Base-by-base conservation (phyloP, 306 rosid species). In the Alnus glutinosa region DNA sequence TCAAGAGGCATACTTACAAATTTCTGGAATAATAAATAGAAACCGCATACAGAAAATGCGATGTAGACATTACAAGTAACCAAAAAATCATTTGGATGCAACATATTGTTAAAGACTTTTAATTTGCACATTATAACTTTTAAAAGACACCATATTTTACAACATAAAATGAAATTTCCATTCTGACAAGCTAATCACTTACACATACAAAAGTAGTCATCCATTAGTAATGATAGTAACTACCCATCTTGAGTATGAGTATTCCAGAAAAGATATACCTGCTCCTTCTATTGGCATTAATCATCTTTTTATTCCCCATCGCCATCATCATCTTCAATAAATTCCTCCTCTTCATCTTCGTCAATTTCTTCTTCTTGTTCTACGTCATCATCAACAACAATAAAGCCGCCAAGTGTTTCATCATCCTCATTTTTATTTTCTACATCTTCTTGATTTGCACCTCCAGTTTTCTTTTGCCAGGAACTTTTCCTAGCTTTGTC, bases 391-490 rank as follows among this genome's bases (percentile, higher is more conserved):
- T 90, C 90, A 9, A 81, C 85, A 80, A 84, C 94, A 81, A 92
- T 85, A 87, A 92, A 92, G 62, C 94, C 91, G 71, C 94, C 92
- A 0, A 92, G 89, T 47, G 89, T 88, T 82, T 87, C 93, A 12
- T 84, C 90, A 13, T 87, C 87, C 0, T 79, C 89, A 4, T 84
- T 85, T 4, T 82, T 91, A 42, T 82, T 77, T 18, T 80, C 90
- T 68, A 54, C 51, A 54, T 77, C 61, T 76, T 80, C 81, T 36
- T 62, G 55, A 48, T 70, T 71, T 47, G 51, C 85, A 52, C n/a
- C 30, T 19, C 76, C 3, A 37, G 73, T 62, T 73, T 87, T 88
- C 85, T 79, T 89, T 78, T n/a, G 82, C 16, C 11, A 63, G 78
- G 80, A 85, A 50, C 11, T 76, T 77, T 16, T 69, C 77, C 83